Percentiles rank a stretch among this genome's conserved stretches.
Evolutionary conservation across 441 rosid genomes (phyloP).

Genomic region (Bocquillonia castaneifolia): DNA sequence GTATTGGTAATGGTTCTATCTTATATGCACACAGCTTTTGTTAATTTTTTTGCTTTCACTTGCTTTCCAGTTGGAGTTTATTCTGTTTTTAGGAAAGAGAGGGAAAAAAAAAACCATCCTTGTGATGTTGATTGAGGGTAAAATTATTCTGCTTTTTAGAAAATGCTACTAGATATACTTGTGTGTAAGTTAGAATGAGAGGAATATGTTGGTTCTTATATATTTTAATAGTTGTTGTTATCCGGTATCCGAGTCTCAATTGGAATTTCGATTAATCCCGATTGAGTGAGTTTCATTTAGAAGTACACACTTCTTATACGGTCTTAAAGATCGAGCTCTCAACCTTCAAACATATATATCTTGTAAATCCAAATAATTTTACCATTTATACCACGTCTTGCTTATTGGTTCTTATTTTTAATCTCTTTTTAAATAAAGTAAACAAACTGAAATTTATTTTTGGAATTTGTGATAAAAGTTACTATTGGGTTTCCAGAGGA

Average conservation of each 20-base stretch:
- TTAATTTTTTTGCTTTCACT: neutral
- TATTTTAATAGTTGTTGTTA: no score
- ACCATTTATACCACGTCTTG: no score
- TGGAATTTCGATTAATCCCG: no score
- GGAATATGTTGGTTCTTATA: neutral
- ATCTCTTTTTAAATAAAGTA: neutral
- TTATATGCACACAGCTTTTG: neutral
- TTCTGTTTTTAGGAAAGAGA: neutral
- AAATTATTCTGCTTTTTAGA: neutral
- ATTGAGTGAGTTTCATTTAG: no score
- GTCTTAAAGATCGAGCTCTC: no score
- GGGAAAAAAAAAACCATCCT: neutral
- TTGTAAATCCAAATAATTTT: no score
- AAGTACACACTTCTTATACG: no score
- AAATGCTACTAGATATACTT: neutral
- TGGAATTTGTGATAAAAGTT: constrained; percentile 29
- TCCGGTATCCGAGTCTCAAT: no score
- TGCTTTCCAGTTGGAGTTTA: neutral
- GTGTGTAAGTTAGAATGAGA: neutral
- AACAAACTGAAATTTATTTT: no score
- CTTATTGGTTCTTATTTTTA: no score
- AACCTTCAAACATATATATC: no score
- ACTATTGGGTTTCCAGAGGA: constrained; percentile 14
- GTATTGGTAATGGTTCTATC: neutral
- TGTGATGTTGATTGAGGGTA: constrained; percentile 1